A percentile compares a stretch with the other conserved stretches of the same genome.
Conservation (phyloP, 169 alveolate genomes). For the Plasmodium malariae region DNA sequence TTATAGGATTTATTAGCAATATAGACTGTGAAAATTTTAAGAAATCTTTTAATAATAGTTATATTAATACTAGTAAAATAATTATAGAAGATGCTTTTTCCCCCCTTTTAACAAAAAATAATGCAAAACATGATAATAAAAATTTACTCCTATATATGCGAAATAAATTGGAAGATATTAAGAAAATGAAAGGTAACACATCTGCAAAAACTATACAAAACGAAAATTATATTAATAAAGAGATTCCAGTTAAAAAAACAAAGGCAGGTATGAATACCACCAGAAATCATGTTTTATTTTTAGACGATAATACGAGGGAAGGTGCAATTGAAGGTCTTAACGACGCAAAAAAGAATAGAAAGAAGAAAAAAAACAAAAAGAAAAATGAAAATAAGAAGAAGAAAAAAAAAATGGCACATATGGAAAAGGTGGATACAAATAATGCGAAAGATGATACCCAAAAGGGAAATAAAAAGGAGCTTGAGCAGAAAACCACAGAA, state of each 20-base stretch:
- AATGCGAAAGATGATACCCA: neutral
- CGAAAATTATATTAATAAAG: conserved; percentile 35
- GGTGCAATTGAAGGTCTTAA: neutral
- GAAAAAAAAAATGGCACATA: neutral
- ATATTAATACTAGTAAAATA: conserved; percentile 90
- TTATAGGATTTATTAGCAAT: conserved; percentile 90
- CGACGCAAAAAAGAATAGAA: neutral
- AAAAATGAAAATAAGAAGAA: neutral
- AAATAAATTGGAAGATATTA: neutral
- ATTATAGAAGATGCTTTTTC: conserved; percentile 90
- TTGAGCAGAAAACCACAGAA: neutral
- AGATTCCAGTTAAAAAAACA: conserved; percentile 56
- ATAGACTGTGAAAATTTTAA: conserved; percentile 87
- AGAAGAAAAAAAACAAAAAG: neutral
- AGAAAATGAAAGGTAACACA: conserved; percentile 6
- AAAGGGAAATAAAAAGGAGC: neutral
- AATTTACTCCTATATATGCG: neutral
- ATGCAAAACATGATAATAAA: neutral
- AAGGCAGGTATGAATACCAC: conserved; percentile 74
- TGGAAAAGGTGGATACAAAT: neutral
- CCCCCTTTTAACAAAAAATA: conserved; percentile 75
- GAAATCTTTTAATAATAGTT: conserved; percentile 90
- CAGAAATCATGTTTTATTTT: conserved; percentile 48
- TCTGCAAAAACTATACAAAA: conserved; percentile 30
- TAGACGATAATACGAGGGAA: conserved; percentile 28